Evolutionary conservation across 345 rosid species (phyloP).

Genomic region (Theobroma cacao): DNA sequence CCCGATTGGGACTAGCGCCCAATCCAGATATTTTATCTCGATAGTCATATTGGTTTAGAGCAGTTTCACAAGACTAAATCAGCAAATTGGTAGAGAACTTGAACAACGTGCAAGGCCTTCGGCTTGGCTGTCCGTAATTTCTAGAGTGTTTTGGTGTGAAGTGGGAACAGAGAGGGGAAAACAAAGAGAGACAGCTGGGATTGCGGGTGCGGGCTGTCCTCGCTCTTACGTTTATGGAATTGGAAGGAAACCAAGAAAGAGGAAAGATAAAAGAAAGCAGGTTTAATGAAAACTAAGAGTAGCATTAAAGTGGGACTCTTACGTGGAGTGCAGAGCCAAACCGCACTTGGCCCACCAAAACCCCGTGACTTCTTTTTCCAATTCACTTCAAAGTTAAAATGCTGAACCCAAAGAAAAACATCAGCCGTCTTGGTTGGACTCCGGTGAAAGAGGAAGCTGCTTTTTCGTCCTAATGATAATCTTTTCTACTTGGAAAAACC

Average conservation of each 20-base stretch:
- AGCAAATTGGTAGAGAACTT: not conserved
- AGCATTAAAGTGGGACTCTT: conserved; percentile 8
- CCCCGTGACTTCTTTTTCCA: no score
- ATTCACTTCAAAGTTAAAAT: no score
- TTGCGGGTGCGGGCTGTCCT: not conserved
- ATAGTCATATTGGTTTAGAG: conserved; percentile 17
- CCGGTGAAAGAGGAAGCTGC: no score
- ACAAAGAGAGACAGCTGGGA: not conserved
- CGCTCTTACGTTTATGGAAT: not conserved
- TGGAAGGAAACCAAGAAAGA: not conserved
- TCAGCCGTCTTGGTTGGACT: no score
- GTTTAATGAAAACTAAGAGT: not conserved
- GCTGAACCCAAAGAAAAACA: no score
- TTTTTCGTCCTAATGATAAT: no score
- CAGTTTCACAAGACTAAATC: not conserved
- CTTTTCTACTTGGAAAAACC: no score
- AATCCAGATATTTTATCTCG: conserved; percentile 57
- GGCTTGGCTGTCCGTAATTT: not conserved
- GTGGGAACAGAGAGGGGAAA: not conserved
- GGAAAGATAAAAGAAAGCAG: not conserved
- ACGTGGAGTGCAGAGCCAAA: not conserved
- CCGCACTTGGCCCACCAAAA: no score
- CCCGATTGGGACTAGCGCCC: conserved; percentile 60
- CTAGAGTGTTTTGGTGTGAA: no score
- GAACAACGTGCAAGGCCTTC: not conserved